Conservation (phyloP, 2,329 filamentous ascomycete genomes). For the Epichloe sylvatica region DNA sequence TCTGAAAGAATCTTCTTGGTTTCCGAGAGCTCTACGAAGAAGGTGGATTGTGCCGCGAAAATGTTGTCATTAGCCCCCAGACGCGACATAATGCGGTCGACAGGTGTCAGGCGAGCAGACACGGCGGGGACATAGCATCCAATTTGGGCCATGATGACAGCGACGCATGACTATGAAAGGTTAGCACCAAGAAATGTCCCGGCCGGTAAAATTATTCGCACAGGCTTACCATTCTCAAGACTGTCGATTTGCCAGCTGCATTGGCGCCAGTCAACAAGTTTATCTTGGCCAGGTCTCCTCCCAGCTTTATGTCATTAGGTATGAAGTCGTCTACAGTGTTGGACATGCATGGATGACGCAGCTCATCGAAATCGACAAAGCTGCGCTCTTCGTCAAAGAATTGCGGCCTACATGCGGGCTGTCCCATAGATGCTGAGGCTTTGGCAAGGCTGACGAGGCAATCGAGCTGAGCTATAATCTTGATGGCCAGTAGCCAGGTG, state of each 20-base stretch:
- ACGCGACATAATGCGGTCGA: conserved; percentile 97
- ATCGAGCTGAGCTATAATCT: conserved; percentile 81
- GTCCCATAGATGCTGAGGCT: conserved; percentile 68
- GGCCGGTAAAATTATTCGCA: neutral
- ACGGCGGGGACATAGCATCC: conserved; percentile 82
- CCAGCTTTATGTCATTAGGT: conserved; percentile 81
- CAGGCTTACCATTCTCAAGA: conserved; percentile 70
- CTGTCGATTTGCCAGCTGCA: conserved; percentile 91
- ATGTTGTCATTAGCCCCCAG: conserved; percentile 98
- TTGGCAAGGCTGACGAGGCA: conserved; percentile 88
- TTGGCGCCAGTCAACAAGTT: conserved; percentile 90
- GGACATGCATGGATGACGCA: conserved; percentile 90
- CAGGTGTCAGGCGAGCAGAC: conserved; percentile 71
- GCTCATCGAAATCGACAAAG: conserved; percentile 78
- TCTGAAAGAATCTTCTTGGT: conserved; percentile 96
- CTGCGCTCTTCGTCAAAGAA: conserved; percentile 79
- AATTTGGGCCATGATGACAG: conserved; percentile 94
- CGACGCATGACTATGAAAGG: conserved; percentile 62
- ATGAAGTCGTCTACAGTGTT: conserved; percentile 88
- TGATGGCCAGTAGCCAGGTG: conserved; percentile 78
- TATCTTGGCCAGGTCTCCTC: conserved; percentile 69
- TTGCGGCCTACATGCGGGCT: conserved; percentile 76
- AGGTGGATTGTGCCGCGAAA: conserved; percentile 92
- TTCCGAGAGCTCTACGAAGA: conserved; percentile 94
- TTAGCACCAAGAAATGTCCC: neutral